These are phyloP conservation scores for Lepidium campestre DNA, from an alignment of 441 rosid genomes.

Conservation along the genomic window DNA sequence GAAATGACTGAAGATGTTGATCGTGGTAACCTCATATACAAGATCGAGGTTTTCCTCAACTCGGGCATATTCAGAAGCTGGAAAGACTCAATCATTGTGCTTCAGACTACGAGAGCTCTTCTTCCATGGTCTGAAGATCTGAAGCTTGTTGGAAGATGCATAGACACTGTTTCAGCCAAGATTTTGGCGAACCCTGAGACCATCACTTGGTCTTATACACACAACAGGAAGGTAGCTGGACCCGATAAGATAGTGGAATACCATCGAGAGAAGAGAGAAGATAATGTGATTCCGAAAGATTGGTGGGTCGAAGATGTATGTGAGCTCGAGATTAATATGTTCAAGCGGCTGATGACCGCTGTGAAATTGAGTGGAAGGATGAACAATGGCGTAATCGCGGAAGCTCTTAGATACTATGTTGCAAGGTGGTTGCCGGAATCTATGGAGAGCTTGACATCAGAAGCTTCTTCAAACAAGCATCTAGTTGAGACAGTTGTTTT, in stretches of 20 bases:
- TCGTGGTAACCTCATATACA: conserved; percentile 74
- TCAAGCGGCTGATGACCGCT: conserved; percentile 58
- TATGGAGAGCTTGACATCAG: conserved; percentile 47
- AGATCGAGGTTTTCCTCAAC: conserved; percentile 84
- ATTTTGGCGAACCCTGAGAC: conserved; percentile 68
- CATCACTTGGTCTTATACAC: conserved; percentile 86
- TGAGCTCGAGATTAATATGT: conserved; percentile 77
- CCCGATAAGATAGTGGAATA: conserved; percentile 44
- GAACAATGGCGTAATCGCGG: conserved; percentile 61
- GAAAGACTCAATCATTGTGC: conserved; percentile 95
- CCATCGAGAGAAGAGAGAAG: conserved; percentile 40
- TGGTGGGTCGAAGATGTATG: conserved; percentile 99
- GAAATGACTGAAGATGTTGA: conserved; percentile 91
- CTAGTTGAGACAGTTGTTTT: conserved; percentile 64
- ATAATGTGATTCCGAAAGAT: conserved; percentile 61
- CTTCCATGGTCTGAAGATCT: conserved; percentile 87
- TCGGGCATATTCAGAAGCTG: conserved; percentile 86
- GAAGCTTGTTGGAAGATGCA: conserved; percentile 77
- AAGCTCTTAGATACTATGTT: conserved; percentile 73
- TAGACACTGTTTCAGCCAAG: conserved; percentile 85
- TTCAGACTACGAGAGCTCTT: conserved; percentile 76
- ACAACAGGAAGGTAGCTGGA: conserved; percentile 61
- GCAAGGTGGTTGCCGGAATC: conserved; percentile 84
- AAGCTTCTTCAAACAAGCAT: conserved; percentile 49
- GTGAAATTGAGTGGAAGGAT: conserved; percentile 82